Percentiles rank a stretch among this genome's conserved stretches.
These are phyloP conservation scores for Fragilaria crotonensis DNA, from an alignment of 108 stramenopile genomes.

Conservation along the genomic window DNA sequence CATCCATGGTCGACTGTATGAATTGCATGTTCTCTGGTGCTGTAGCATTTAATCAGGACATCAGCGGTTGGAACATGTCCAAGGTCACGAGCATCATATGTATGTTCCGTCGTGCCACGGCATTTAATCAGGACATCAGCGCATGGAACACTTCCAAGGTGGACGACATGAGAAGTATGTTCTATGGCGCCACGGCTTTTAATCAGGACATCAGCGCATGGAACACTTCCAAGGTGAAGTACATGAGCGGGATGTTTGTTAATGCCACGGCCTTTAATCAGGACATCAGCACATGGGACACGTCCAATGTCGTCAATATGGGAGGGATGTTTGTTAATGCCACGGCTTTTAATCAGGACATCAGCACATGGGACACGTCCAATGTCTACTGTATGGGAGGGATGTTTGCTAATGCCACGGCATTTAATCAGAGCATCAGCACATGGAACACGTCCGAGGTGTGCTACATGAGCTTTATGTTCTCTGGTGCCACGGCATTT, in stretches of 20 bases:
- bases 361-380: conserved; percentile 3
- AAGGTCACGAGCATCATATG: conserved; percentile 18
- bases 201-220: conserved; percentile 27
- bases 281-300: conserved; percentile 8
- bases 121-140: conserved; percentile 8
- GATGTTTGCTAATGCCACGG: conserved; percentile 12
- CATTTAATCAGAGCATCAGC: conserved; percentile 6
- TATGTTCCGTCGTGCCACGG: conserved; percentile 10
- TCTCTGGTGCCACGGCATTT: conserved; percentile 15
- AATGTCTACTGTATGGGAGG: conserved; percentile 12
- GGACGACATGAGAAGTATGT: conserved; percentile 14
- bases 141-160: conserved; percentile 6
- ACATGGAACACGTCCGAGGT: conserved; percentile 5
- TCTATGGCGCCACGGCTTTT: conserved; percentile 25
- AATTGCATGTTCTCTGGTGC: conserved; percentile 23
- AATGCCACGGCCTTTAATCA: conserved; percentile 3
- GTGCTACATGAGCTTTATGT: conserved; percentile 14
- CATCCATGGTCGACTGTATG: conserved; percentile 19
- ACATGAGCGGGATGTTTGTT: conserved; percentile 22
- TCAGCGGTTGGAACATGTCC: conserved; percentile 20
- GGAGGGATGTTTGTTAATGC: conserved; percentile 19
- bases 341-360: conserved; percentile 10
- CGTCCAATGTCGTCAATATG: conserved; percentile 3
- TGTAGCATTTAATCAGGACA: conserved; percentile 26
- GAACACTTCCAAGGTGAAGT: conserved; percentile 16